phyloP scores from a whole-genome alignment of 257 asterid species.

The Gynochthodes officinalis region DNA sequence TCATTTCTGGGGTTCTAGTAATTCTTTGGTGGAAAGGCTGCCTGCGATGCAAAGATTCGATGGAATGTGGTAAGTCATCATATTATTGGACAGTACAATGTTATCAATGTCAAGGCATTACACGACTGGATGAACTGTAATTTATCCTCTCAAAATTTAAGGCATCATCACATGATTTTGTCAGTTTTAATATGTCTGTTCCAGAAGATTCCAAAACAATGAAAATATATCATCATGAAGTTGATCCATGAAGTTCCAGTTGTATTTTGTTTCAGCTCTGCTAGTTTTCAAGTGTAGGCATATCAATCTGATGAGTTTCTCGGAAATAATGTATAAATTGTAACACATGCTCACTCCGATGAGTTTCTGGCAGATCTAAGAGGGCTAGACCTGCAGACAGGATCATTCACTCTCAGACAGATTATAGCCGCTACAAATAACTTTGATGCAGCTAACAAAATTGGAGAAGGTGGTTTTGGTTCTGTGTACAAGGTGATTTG shows the following conservation, averaged over 20 bases:
- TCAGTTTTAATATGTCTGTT: not conserved
- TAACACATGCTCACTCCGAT: not conserved
- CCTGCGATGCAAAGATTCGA: constrained; percentile 23
- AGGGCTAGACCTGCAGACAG: constrained; percentile 57
- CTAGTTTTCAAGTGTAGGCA: not conserved
- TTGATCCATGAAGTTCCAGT: not conserved
- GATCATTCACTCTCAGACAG: constrained; percentile 61
- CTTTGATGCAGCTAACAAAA: constrained; percentile 63
- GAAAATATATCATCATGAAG: no score
- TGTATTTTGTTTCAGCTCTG: not conserved
- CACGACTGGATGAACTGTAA: not conserved
- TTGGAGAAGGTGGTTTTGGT: constrained; percentile 92
- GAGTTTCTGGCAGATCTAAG: constrained; percentile 13
- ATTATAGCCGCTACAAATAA: constrained; percentile 68
- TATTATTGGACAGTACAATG: not conserved
- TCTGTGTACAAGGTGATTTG: constrained; percentile 63
- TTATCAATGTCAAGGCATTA: no score
- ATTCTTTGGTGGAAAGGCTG: constrained; percentile 68
- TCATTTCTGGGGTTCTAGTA: constrained; percentile 27
- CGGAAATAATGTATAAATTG: not conserved
- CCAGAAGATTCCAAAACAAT: not conserved
- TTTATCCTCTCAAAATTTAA: not conserved
- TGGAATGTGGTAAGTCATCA: constrained; percentile 37
- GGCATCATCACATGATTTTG: not conserved
- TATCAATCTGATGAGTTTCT: not conserved